Evolutionary conservation across 768 basidiomycete species (phyloP).

Genomic region (Mycena chlorophos): DNA sequence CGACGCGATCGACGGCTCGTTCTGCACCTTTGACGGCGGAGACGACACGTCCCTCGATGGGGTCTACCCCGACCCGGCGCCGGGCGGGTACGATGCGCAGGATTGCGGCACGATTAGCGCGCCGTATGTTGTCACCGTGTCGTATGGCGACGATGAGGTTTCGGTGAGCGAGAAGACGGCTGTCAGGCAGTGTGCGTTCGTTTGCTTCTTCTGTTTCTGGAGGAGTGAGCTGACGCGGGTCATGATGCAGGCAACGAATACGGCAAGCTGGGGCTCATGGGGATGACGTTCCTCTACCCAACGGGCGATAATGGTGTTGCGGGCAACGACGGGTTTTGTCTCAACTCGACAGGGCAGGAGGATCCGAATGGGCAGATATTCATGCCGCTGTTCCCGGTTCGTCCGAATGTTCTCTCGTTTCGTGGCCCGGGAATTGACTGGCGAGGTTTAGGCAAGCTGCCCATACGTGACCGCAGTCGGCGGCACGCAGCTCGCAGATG

Average conservation of each 20-base stretch:
- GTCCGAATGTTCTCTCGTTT: neutral
- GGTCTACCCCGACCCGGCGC: slow-evolving; percentile 32
- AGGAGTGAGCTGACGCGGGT: neutral
- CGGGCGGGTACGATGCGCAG: slow-evolving; percentile 38
- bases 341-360: slow-evolving; percentile 21
- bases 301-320: slow-evolving; percentile 40
- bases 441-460: slow-evolving; percentile 36
- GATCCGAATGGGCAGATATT: slow-evolving; percentile 25
- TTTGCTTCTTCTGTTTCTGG: neutral
- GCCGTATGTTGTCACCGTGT: slow-evolving; percentile 11
- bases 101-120: slow-evolving; percentile 34
- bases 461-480: slow-evolving; percentile 55
- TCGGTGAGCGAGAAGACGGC: neutral
- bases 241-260: slow-evolving; percentile 18
- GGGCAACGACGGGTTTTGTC: slow-evolving; percentile 31
- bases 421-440: neutral
- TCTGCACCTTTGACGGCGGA: slow-evolving; percentile 45
- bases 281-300: slow-evolving; percentile 38
- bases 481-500: slow-evolving; percentile 48
- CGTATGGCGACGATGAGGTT: neutral
- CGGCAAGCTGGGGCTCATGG: slow-evolving; percentile 37
- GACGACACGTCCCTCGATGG: slow-evolving; percentile 40
- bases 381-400: slow-evolving; percentile 25
- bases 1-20: slow-evolving; percentile 47
- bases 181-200: slow-evolving; percentile 36